A percentile compares a stretch with the other conserved stretches of the same genome.
Evolutionary conservation across 1,284 basidiomycete species (phyloP).

Genomic region (Rhodotorula sp.): DNA sequence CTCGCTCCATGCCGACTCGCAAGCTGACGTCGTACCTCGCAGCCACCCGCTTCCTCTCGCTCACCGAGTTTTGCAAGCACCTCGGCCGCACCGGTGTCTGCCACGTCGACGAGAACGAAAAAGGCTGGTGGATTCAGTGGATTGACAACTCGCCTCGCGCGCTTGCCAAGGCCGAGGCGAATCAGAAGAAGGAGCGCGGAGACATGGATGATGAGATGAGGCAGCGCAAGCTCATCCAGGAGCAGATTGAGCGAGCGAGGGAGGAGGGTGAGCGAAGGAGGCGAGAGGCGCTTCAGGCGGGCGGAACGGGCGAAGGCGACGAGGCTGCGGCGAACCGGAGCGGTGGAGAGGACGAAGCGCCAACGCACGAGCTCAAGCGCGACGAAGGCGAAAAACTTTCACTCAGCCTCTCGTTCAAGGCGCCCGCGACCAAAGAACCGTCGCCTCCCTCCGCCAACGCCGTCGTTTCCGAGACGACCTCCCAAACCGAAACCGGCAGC

Average conservation of each 20-base stretch:
- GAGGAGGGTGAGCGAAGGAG: conserved; percentile 49
- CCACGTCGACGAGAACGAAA: conserved; percentile 94
- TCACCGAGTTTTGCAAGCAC: conserved; percentile 90
- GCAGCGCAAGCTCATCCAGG: conserved; percentile 81
- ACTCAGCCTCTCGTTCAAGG: conserved; percentile 47
- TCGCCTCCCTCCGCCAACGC: conserved; percentile 32
- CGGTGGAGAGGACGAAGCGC: conserved; percentile 31
- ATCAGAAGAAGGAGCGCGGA: conserved; percentile 85
- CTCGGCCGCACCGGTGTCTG: conserved; percentile 84
- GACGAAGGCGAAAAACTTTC: conserved; percentile 47
- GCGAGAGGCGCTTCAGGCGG: conserved; percentile 32
- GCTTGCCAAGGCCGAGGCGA: conserved; percentile 75
- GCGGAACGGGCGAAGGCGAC: conserved; percentile 5
- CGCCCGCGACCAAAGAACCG: conserved; percentile 46
- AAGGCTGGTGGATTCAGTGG: conserved; percentile 96
- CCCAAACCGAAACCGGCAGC: conserved; percentile 36
- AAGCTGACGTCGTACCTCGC: neutral
- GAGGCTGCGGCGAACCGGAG: conserved; percentile 16
- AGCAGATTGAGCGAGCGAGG: conserved; percentile 87
- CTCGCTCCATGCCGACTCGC: accelerated
- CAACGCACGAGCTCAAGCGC: conserved; percentile 54
- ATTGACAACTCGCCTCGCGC: conserved; percentile 94
- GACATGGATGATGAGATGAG: conserved; percentile 92
- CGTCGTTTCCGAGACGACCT: conserved; percentile 14
- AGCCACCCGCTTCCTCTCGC: conserved; percentile 76